These are phyloP conservation scores for Geoglossum glabrum DNA, from an alignment of 495 filamentous ascomycete species.

Conservation along the genomic window DNA sequence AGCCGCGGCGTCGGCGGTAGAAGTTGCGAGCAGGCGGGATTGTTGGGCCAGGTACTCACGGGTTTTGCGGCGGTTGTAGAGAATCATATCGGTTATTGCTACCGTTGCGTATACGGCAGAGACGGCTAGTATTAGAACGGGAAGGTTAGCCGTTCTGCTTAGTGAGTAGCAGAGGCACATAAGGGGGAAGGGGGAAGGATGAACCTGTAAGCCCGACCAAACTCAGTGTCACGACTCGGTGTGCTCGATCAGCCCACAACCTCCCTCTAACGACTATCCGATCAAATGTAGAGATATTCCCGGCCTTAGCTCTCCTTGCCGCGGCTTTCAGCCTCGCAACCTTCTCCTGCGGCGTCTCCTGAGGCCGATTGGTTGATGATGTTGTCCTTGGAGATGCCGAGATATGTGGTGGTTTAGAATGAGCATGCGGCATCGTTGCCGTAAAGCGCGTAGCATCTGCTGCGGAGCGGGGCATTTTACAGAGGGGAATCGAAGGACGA, in stretches of 20 bases:
- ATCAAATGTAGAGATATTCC: conserved; percentile 47
- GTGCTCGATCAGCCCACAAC: conserved; percentile 61
- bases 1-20: conserved; percentile 31
- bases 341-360: conserved; percentile 77
- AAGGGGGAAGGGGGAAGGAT: background rate
- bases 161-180: background rate
- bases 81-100: conserved; percentile 66
- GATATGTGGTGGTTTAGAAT: conserved; percentile 32
- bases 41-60: conserved; percentile 46
- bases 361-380: conserved; percentile 15
- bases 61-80: conserved; percentile 60
- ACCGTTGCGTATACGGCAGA: conserved; percentile 25
- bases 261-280: conserved; percentile 44
- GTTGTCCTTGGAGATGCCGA: conserved; percentile 11
- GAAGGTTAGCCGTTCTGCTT: background rate
- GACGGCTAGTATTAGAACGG: background rate
- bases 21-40: conserved; percentile 31
- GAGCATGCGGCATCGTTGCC: conserved; percentile 71
- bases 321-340: conserved; percentile 70
- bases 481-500: no score
- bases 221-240: conserved; percentile 43
- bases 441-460: conserved; percentile 93
- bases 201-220: background rate
- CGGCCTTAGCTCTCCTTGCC: conserved; percentile 45
- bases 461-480: conserved; percentile 59